Conservation (phyloP, 495 filamentous ascomycete genomes). For the Lophium mytilinum region DNA sequence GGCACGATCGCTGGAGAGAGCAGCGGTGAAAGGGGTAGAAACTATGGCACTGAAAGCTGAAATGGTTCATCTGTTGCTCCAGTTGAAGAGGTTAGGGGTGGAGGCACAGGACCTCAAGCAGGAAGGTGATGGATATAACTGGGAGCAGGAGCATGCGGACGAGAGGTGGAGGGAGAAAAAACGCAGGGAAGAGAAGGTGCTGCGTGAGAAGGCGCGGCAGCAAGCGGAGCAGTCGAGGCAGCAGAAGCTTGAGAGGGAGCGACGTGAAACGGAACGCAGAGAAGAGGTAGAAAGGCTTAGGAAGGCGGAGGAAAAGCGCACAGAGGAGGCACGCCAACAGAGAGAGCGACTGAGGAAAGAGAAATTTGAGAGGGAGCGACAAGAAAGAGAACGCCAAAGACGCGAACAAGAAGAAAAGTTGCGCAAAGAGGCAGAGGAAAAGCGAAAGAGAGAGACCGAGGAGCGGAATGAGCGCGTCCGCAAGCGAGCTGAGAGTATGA, state of each 20-base stretch:
- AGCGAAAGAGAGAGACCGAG: conserved; percentile 3
- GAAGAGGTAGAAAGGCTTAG: background rate
- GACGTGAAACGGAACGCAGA: background rate
- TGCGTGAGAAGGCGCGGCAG: background rate
- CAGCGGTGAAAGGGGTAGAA: background rate
- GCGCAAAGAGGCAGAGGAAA: background rate
- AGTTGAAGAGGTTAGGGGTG: no score
- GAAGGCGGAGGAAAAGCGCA: background rate
- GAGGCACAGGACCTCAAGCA: no score
- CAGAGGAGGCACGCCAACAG: background rate
- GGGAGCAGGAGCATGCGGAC: background rate
- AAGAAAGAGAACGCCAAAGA: background rate
- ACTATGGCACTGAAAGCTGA: background rate
- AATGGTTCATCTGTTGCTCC: background rate
- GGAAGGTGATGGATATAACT: no score
- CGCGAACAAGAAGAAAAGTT: background rate
- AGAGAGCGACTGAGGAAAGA: background rate
- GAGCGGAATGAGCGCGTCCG: conserved; percentile 8
- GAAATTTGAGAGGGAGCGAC: background rate
- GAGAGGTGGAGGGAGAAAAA: background rate
- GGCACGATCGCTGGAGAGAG: background rate
- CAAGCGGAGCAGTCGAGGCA: background rate
- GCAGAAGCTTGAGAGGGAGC: background rate
- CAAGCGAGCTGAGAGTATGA: conserved; percentile 1
- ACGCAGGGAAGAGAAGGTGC: background rate